These are phyloP conservation scores for Solanum etuberosum DNA, from an alignment of 257 asterid genomes.

Conservation along the genomic window DNA sequence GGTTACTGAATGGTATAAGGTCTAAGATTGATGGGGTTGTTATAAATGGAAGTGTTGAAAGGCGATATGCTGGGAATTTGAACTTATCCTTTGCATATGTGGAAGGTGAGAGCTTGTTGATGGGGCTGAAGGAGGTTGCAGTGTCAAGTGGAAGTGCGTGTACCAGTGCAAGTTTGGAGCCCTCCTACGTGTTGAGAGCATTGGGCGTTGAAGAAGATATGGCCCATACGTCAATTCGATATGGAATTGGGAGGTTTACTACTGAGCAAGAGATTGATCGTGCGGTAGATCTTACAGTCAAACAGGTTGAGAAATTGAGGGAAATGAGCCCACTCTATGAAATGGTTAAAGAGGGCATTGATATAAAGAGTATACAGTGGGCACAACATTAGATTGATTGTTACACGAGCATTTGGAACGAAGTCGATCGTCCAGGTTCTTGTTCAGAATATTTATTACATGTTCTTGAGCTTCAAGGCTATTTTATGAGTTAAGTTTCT, in stretches of 20 bases:
- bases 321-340: slow-evolving; percentile 98
- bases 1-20: slow-evolving; percentile 64
- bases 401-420: neutral
- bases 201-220: slow-evolving; percentile 97
- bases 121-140: slow-evolving; percentile 98
- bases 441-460: neutral
- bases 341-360: slow-evolving; percentile 91
- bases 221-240: slow-evolving; percentile 97
- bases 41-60: slow-evolving; percentile 87
- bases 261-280: slow-evolving; percentile 83
- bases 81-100: slow-evolving; percentile 90
- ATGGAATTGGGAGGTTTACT: slow-evolving; percentile 94
- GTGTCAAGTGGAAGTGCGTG: slow-evolving; percentile 99
- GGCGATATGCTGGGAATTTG: slow-evolving; percentile 78
- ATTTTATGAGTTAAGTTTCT: neutral
- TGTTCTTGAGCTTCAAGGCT: neutral
- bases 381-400: slow-evolving; percentile 48
- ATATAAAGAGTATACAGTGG: slow-evolving; percentile 86
- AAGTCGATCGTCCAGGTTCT: neutral
- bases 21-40: slow-evolving; percentile 67
- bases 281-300: slow-evolving; percentile 80
- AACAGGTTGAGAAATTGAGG: slow-evolving; percentile 89
- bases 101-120: slow-evolving; percentile 95
- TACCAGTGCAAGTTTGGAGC: slow-evolving; percentile 97
- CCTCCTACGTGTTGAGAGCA: slow-evolving; percentile 90